Conservation (phyloP, 2,329 filamentous ascomycete genomes). For the Gremmenia infestans region DNA sequence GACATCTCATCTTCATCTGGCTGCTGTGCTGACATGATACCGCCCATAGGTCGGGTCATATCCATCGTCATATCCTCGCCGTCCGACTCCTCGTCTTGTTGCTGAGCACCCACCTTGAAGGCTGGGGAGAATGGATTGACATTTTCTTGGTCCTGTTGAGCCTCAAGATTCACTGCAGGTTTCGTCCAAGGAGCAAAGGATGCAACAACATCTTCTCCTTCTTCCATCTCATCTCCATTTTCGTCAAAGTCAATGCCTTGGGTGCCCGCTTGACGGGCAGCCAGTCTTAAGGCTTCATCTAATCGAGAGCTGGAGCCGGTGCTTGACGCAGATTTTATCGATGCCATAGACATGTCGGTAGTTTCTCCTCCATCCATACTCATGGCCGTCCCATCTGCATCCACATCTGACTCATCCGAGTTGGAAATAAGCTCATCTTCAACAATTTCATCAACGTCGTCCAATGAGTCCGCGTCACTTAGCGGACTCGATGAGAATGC, state of each 20-base stretch:
- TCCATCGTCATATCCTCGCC: slow-evolving; percentile 47
- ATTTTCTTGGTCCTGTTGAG: slow-evolving; percentile 43
- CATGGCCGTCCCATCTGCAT: slow-evolving; percentile 72
- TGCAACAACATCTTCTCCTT: slow-evolving; percentile 66
- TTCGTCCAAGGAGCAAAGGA: slow-evolving; percentile 70
- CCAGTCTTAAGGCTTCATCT: slow-evolving; percentile 72
- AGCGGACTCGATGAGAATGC: slow-evolving; percentile 74
- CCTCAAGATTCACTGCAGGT: slow-evolving; percentile 39
- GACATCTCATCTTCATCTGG: slow-evolving; percentile 56
- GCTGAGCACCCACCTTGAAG: slow-evolving; percentile 16
- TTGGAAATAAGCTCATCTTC: slow-evolving; percentile 50
- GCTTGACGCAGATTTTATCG: slow-evolving; percentile 51
- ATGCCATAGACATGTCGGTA: slow-evolving; percentile 62
- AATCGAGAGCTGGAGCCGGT: slow-evolving; percentile 68
- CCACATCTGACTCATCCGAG: slow-evolving; percentile 51
- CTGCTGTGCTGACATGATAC: slow-evolving; percentile 37
- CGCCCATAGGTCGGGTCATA: slow-evolving; percentile 53
- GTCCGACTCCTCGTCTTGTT: slow-evolving; percentile 23
- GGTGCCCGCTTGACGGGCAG: slow-evolving; percentile 70
- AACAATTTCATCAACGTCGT: slow-evolving; percentile 37
- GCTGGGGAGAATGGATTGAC: slow-evolving; percentile 40
- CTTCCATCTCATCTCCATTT: slow-evolving; percentile 45
- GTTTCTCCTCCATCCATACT: slow-evolving; percentile 66
- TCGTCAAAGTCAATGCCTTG: slow-evolving; percentile 57
- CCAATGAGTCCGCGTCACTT: slow-evolving; percentile 52